Conservation (phyloP, 2,329 filamentous ascomycete genomes). For the Orbilia ellipsospora region DNA sequence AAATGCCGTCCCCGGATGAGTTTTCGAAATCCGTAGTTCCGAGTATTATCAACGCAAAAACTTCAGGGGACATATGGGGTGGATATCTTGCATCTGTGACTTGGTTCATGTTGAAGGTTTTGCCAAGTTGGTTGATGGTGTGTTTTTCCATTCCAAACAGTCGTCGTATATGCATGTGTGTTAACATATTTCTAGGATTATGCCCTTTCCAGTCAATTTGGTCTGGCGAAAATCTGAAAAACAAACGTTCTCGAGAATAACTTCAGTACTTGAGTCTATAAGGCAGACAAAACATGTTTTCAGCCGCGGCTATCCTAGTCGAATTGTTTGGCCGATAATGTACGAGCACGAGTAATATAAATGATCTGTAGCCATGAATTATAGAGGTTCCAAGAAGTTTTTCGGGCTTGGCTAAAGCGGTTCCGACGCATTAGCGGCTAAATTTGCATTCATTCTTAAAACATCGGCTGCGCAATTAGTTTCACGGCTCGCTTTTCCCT, state of each 20-base stretch:
- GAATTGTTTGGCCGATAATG: not conserved
- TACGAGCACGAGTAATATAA: too few relatives aligned
- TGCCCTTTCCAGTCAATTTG: not conserved
- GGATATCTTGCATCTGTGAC: slow-evolving; percentile 19
- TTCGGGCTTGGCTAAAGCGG: slow-evolving; percentile 10
- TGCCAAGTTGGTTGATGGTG: slow-evolving; percentile 17
- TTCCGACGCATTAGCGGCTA: not conserved
- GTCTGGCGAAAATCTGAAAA: not conserved
- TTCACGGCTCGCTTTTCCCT: slow-evolving; percentile 3
- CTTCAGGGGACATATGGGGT: slow-evolving; percentile 17
- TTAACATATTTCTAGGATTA: not conserved
- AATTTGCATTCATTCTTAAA: not conserved
- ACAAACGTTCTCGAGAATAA: not conserved
- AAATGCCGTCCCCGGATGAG: slow-evolving; percentile 13
- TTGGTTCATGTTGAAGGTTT: slow-evolving; percentile 22
- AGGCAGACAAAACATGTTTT: not conserved
- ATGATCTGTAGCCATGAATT: too few relatives aligned
- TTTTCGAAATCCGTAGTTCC: slow-evolving; percentile 9
- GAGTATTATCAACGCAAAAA: slow-evolving; percentile 7
- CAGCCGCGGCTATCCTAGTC: not conserved
- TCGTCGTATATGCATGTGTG: not conserved
- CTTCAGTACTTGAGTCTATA: not conserved
- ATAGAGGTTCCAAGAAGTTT: not conserved
- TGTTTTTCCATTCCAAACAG: not conserved
- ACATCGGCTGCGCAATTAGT: not conserved